Base-by-base conservation (phyloP, 2,329 filamentous ascomycete species). In the Arthrinium phaeospermum region DNA sequence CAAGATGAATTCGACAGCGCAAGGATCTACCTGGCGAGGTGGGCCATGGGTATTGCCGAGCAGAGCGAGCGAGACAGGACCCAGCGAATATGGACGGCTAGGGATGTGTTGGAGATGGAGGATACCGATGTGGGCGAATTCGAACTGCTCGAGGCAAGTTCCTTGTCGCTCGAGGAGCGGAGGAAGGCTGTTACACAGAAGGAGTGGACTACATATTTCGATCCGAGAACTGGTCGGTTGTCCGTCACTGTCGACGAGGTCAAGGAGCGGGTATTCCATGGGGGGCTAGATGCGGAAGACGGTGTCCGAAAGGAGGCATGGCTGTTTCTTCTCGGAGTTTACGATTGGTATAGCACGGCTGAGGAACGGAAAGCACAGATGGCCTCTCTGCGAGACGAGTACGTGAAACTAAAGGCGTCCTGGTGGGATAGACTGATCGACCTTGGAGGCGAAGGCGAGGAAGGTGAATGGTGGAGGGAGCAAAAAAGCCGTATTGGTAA, bases 21-120 rank as follows among this genome's bases (percentile, higher is more conserved):
- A 4, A 90, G 96, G 75, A 88, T 99, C 73, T 99, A 99, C 80
- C 87, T 99, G 51, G 96, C 96, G 30, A 89, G 96, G 75, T 99
- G 96, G 96, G 96, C 96, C 2, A 98, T 99, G 96, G 95, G 95
- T 10, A 98, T 99, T 75, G 95, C 96, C 0, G 97, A 99, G 81
- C 96, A 99, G 84, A 96, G 95, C 78, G 96, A 99, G 79, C 88
- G 91, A 51, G 96, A 99, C 77, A 87, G 92, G 34, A 93, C 91
- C 70, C 93, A 95, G 81, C 88, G 95, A 67, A 95, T 98, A 79
- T 99, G 95, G 93, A 98, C 95, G 0, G 96, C 94, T 0, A 92
- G 91, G 75, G 96, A 99, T 83, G 93, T 98, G 4, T 86, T 98
- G 78, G 95, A 97, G 78, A 93, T 97, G 81, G 97, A 99, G 80